These are phyloP conservation scores for Rosellinia necatrix DNA, from an alignment of 2,329 filamentous ascomycete species.

Conservation along the genomic window DNA sequence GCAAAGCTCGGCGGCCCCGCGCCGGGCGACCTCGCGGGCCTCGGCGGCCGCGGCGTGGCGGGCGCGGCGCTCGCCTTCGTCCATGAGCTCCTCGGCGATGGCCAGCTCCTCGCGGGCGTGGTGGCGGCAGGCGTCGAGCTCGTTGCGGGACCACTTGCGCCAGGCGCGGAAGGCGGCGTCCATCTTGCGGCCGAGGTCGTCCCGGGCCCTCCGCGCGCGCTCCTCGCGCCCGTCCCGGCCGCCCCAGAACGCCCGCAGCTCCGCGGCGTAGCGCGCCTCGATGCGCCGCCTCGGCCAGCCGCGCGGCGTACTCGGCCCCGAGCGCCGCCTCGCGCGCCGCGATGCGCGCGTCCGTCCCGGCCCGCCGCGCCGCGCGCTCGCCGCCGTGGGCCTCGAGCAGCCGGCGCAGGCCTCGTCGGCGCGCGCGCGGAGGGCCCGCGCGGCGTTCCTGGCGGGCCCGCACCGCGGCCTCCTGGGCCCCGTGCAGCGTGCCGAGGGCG, in stretches of 20 bases:
- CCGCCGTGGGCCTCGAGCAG: conserved; percentile 42
- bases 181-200: conserved; percentile 46
- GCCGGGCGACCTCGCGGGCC: conserved; percentile 38
- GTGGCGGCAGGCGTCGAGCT: conserved; percentile 45
- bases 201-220: conserved; percentile 41
- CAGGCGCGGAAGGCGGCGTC: conserved; percentile 48
- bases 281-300: conserved; percentile 44
- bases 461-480: conserved; percentile 47
- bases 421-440: conserved; percentile 29
- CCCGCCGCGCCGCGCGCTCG: conserved; percentile 40
- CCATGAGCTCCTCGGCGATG: conserved; percentile 50
- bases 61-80: conserved; percentile 44
- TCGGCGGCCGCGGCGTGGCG: conserved; percentile 36
- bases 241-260: conserved; percentile 47
- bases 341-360: conserved; percentile 38
- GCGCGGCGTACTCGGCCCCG: conserved; percentile 47
- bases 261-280: conserved; percentile 50
- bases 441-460: conserved; percentile 33
- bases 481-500: conserved; percentile 47
- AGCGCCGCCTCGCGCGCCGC: conserved; percentile 43
- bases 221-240: conserved; percentile 40
- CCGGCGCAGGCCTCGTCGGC: conserved; percentile 36
- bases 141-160: conserved; percentile 47
- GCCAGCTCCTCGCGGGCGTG: conserved; percentile 46
- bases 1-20: conserved; percentile 49